Evolutionary conservation across 2,329 filamentous ascomycete genomes (phyloP).

Genomic region (Xylaria sp.): DNA sequence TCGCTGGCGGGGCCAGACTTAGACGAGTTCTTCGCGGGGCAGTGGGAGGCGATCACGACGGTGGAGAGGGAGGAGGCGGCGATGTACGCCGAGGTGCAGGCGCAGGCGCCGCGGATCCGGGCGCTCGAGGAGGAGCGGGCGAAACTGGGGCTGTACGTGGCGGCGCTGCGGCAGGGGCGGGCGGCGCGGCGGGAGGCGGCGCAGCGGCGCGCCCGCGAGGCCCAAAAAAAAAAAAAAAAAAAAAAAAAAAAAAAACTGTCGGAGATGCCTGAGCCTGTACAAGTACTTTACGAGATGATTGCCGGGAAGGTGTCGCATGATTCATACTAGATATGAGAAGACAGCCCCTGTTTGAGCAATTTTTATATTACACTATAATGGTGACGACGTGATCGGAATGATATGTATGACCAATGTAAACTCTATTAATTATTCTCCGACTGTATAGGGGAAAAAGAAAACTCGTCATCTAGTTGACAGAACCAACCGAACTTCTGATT

Average conservation of each 20-base stretch:
- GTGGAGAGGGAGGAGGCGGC: slow-evolving; percentile 6
- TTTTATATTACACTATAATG: background rate
- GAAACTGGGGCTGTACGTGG: slow-evolving; percentile 5
- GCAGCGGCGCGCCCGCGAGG: background rate
- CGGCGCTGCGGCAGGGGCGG: slow-evolving; percentile 5
- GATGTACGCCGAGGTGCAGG: slow-evolving; percentile 11
- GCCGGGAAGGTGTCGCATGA: background rate
- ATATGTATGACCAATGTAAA: no score
- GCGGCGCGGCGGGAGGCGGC: background rate
- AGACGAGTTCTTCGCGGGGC: slow-evolving; percentile 3
- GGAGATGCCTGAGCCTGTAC: background rate
- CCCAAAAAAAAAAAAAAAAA: no score
- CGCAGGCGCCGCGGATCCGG: slow-evolving; percentile 5
- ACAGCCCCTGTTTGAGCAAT: background rate
- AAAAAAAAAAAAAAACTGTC: no score
- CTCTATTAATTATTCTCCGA: no score
- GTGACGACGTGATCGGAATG: background rate
- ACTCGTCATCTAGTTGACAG: no score
- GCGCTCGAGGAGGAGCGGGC: slow-evolving; percentile 14
- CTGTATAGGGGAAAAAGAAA: no score
- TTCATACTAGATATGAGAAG: background rate
- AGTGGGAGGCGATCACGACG: slow-evolving; percentile 9
- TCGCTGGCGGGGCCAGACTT: slow-evolving; percentile 4
- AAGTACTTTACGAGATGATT: background rate
- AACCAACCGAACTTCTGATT: background rate